A percentile compares a stretch with the other conserved stretches of the same genome.
phyloP scores from a whole-genome alignment of 176 grass and related monocot species.

The Thinopyrum elongatum region DNA sequence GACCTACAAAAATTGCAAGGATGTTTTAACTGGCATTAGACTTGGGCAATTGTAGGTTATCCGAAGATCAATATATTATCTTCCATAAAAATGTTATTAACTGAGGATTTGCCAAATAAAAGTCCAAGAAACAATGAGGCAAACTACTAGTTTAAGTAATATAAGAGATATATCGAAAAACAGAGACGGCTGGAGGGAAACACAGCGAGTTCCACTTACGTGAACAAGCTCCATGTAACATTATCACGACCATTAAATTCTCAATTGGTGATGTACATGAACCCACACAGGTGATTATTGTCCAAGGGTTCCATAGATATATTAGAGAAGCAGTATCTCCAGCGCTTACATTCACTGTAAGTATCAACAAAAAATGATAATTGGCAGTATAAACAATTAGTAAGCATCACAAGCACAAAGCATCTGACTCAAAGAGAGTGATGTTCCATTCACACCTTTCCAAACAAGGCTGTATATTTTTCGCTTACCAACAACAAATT shows the following conservation, averaged over 20 bases:
- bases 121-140: background rate
- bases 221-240: constrained; percentile 89
- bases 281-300: constrained; percentile 81
- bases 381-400: background rate
- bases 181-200: background rate
- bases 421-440: background rate
- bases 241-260: constrained; percentile 86
- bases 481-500: background rate
- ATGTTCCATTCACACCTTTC: constrained; percentile 2
- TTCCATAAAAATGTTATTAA: constrained; percentile 13
- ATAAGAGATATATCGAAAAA: background rate
- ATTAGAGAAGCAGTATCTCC: constrained; percentile 86
- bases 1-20: constrained; percentile 45
- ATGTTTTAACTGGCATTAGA: constrained; percentile 31
- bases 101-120: constrained; percentile 1
- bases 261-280: constrained; percentile 88
- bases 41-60: constrained; percentile 11
- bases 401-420: background rate
- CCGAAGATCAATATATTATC: background rate
- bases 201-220: constrained; percentile 40
- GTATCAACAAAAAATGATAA: constrained; percentile 15
- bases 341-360: constrained; percentile 48
- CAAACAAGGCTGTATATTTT: background rate
- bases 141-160: background rate
- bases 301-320: constrained; percentile 94